A percentile compares a stretch with the other conserved stretches of the same genome.
phyloP scores from a whole-genome alignment of 2,329 filamentous ascomycete genomes.

The Paracorniculantispora psalliotae region DNA sequence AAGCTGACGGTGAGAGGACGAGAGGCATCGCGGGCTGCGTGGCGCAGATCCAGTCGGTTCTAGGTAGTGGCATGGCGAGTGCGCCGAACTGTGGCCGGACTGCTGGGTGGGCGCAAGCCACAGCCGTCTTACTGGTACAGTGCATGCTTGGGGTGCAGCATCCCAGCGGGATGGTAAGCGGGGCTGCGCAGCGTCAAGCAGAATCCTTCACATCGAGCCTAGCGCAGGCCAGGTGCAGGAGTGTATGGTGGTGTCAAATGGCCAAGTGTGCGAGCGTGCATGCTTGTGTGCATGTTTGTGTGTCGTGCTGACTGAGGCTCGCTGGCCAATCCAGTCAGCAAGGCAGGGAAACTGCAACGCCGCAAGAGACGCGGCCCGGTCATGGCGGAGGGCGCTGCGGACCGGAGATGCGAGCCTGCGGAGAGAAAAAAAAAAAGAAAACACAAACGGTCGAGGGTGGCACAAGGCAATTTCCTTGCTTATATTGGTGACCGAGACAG shows the following conservation, averaged over 20 bases:
- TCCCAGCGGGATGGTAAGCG: not conserved
- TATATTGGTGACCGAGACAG: slow-evolving; percentile 4
- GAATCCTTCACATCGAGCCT: not conserved
- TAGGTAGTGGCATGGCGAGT: not conserved
- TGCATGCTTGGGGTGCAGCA: too few species aligned
- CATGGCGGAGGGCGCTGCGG: not conserved
- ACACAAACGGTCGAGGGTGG: not conserved
- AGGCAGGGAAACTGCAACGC: not conserved
- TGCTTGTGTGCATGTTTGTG: not conserved
- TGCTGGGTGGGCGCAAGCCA: not conserved
- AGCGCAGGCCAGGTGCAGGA: too few species aligned
- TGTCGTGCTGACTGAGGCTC: not conserved
- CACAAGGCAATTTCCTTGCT: not conserved
- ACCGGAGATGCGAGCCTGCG: not conserved
- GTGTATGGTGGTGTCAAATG: too few species aligned
- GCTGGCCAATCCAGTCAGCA: not conserved
- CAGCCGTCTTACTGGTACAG: not conserved
- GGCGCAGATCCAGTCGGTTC: slow-evolving; percentile 1
- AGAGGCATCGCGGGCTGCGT: not conserved
- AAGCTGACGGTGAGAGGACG: not conserved
- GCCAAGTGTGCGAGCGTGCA: too few species aligned
- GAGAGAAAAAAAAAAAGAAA: not conserved
- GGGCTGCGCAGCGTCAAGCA: not conserved
- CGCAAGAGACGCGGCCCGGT: not conserved
- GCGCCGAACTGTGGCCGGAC: not conserved